These are phyloP conservation scores for Mycena sp. DNA, from an alignment of 1,284 basidiomycete genomes.

Conservation along the genomic window DNA sequence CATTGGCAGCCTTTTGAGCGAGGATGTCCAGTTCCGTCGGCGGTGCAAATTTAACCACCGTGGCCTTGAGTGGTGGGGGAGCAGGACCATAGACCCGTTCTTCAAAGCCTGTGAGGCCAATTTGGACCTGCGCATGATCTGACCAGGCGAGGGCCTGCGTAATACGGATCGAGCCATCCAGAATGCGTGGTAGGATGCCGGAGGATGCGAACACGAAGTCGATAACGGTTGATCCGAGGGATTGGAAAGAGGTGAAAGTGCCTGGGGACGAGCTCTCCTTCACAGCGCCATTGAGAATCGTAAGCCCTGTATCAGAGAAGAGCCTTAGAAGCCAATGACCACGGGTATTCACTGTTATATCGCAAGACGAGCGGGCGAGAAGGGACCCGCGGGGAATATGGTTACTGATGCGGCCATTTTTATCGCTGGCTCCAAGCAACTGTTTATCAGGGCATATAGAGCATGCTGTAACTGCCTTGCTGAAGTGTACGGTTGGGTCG, in stretches of 20 bases:
- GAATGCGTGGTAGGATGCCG: neutral
- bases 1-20: neutral
- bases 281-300: neutral
- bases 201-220: neutral
- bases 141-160: neutral
- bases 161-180: neutral
- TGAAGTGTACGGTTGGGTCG: neutral
- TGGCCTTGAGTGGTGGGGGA: neutral
- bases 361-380: neutral
- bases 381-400: neutral
- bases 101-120: no score
- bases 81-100: neutral
- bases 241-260: slow-evolving; percentile 8
- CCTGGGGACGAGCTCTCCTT: neutral
- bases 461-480: neutral
- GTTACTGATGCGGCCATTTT: neutral
- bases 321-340: neutral
- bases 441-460: neutral
- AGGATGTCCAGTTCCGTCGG: neutral
- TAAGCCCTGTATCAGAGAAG: neutral
- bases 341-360: neutral
- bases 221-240: slow-evolving; percentile 3
- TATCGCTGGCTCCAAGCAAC: neutral
- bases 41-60: neutral
- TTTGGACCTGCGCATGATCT: neutral